Conservation (phyloP, 345 rosid genomes). For the Firmiana major region DNA sequence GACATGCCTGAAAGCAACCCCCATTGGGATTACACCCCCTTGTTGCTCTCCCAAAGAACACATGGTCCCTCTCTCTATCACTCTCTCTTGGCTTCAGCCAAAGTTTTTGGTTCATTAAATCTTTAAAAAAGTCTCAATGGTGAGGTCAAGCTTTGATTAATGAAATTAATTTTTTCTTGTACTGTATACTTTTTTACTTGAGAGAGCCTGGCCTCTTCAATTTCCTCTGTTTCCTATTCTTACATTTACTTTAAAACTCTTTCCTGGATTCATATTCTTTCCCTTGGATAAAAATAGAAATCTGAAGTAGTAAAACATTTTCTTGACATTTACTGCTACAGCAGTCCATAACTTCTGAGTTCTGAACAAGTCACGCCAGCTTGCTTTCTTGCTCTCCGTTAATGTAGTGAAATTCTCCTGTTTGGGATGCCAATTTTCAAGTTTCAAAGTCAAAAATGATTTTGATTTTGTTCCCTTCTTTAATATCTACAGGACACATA, state of each 20-base stretch:
- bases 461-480: not conserved
- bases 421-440: not conserved
- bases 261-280: not conserved
- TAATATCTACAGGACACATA: not conserved
- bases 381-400: not conserved
- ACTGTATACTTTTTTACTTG: not conserved
- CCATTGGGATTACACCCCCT: slow-evolving; percentile 24
- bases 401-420: not conserved
- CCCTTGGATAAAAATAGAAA: not conserved
- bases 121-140: too few relatives aligned
- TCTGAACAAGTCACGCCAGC: not conserved
- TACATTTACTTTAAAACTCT: not conserved
- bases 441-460: not conserved
- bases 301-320: not conserved
- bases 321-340: not conserved
- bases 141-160: too few relatives aligned
- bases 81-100: not conserved
- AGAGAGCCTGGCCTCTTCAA: not conserved
- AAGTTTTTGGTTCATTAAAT: too few relatives aligned
- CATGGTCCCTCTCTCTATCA: slow-evolving; percentile 16
- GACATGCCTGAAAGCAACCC: slow-evolving; percentile 25
- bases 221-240: not conserved
- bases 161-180: too few relatives aligned
- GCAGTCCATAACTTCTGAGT: not conserved
- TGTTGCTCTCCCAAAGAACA: slow-evolving; percentile 33